phyloP scores from a whole-genome alignment of 1,284 basidiomycete species.

The Cerioporus squamosus region DNA sequence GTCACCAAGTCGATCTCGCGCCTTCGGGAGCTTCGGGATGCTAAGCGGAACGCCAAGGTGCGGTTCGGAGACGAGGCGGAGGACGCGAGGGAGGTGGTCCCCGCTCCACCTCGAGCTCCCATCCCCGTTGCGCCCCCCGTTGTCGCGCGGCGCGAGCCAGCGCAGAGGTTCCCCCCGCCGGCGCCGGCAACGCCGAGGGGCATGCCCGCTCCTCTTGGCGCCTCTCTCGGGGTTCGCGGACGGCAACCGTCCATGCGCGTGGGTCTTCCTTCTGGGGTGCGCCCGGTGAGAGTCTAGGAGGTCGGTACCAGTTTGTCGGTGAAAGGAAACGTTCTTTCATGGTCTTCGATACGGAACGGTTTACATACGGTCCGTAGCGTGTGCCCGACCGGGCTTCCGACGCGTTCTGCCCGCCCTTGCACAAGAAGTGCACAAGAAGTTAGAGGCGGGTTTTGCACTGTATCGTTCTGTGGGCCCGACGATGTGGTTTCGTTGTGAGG shows the following conservation, averaged over 20 bases:
- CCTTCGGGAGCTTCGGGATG: conserved; percentile 57
- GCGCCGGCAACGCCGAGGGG: conserved; percentile 16
- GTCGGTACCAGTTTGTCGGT: conserved; percentile 7
- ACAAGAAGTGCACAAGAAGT: neutral
- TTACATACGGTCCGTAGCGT: neutral
- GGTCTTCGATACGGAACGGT: neutral
- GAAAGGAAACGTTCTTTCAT: neutral
- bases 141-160: neutral
- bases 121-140: neutral
- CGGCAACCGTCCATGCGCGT: conserved; percentile 26
- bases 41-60: conserved; percentile 46
- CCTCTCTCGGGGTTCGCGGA: conserved; percentile 22
- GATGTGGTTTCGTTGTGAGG: neutral
- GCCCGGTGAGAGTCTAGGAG: conserved; percentile 18
- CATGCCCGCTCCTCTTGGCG: conserved; percentile 19
- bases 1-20: conserved; percentile 48
- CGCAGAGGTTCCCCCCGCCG: conserved; percentile 13
- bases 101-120: neutral
- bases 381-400: neutral
- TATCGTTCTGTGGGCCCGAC: no score
- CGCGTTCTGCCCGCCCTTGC: neutral
- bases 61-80: conserved; percentile 23
- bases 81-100: neutral
- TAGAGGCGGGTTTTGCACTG: neutral
- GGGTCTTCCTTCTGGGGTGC: conserved; percentile 32